Percentiles rank a stretch among this genome's conserved stretches.
phyloP scores from a whole-genome alignment of 805 yeast genomes.

The Candida chilensis region DNA sequence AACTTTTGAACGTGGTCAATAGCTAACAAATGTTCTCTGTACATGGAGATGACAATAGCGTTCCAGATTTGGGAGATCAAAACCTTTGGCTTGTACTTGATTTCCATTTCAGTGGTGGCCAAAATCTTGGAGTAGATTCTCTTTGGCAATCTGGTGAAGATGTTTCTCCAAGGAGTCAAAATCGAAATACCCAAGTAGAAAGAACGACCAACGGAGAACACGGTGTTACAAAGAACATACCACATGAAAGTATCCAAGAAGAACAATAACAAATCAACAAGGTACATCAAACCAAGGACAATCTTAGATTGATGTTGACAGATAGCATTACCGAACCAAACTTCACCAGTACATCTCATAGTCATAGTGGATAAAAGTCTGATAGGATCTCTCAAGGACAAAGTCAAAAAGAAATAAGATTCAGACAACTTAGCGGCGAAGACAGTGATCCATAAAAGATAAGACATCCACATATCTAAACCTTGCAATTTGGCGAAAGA shows the following conservation, averaged over 20 bases:
- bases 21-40: slow-evolving; percentile 96
- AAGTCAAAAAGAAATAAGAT: slow-evolving; percentile 85
- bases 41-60: slow-evolving; percentile 98
- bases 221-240: slow-evolving; percentile 93
- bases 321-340: slow-evolving; percentile 68
- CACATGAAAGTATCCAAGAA: slow-evolving; percentile 98
- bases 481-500: slow-evolving; percentile 75
- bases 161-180: slow-evolving; percentile 99
- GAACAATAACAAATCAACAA: slow-evolving; percentile 89
- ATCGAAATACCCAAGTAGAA: slow-evolving; percentile 98
- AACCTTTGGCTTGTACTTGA: slow-evolving; percentile 97
- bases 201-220: slow-evolving; percentile 95
- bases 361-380: slow-evolving; percentile 75
- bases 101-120: slow-evolving; percentile 99
- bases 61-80: slow-evolving; percentile 98
- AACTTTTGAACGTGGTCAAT: slow-evolving; percentile 98
- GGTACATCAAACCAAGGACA: slow-evolving; percentile 85
- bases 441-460: slow-evolving; percentile 81
- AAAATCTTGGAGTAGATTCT: slow-evolving; percentile 96
- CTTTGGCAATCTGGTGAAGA: slow-evolving; percentile 95
- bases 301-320: slow-evolving; percentile 86
- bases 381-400: slow-evolving; percentile 90
- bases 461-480: slow-evolving; percentile 93
- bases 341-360: slow-evolving; percentile 95
- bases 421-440: slow-evolving; percentile 84